Evolutionary conservation across 192 early-diverging fungal species (phyloP), one percentile per base, ranked within the genome.

Genomic region (Martensiomyces pterosporus): DNA sequence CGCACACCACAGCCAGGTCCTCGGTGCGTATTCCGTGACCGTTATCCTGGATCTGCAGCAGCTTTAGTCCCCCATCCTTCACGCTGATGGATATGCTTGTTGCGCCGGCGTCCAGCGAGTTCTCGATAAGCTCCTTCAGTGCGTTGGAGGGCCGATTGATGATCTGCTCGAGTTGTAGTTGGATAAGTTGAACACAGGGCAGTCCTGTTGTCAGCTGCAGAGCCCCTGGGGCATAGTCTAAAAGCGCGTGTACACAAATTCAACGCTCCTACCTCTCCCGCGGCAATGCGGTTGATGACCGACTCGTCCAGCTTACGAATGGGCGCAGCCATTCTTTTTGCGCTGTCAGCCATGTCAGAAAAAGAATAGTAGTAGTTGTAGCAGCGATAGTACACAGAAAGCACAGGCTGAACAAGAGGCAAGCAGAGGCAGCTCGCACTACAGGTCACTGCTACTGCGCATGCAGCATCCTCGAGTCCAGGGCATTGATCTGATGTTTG

Each of bases 91-190:
- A 80, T 41, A 99, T 93, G 23, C 65, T 77, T 15, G 89, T 93
- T 0, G 97, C 79, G 4, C 87, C 86, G 9, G 97, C 94, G 67
- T 99, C 97, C 21, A 99, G 75, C 5, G 88, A 87, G 64, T 99
- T 99, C 52, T 99, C 97, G 26, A 99, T 79, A 18, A 99, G 78
- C 62, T 99, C 97, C 55, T 99, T 99, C 17, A 97, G 65, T 14
- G 93, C 94, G 62, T 99, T 98, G 3, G 92, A 83, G 14, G 97
- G 93, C 14, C 94, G 76, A 46, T 94, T 89, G 45, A 99, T 98
- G 34, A 98, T 90, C 87, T 93, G 56, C 40, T 43, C 21, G 18
- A 29, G 18, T 7, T 32, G 14, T 27, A 39, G 34, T 27, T 40
- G 48, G 32, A 33, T 15, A 45, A 50, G 25, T n/a, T n/a, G n/a